Percentiles rank a stretch among this genome's conserved stretches.
These are phyloP conservation scores for Aspergillus phoenicis DNA, from an alignment of 2,329 filamentous ascomycete genomes.

Conservation along the genomic window DNA sequence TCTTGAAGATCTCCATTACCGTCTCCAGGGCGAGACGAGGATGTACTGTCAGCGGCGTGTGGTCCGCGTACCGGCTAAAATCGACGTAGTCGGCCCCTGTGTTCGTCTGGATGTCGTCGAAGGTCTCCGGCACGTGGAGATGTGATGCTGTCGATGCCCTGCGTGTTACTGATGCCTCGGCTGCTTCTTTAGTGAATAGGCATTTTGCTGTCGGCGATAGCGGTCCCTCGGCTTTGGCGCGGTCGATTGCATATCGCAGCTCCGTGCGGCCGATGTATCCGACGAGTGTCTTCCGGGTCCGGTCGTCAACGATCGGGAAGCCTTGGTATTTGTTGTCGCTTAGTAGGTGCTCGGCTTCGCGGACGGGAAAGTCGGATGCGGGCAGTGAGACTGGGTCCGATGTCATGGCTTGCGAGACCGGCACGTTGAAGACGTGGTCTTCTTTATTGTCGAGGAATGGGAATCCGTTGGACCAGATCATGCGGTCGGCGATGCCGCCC, in stretches of 20 bases:
- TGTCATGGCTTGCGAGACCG: slow-evolving; percentile 89
- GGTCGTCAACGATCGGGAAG: slow-evolving; percentile 85
- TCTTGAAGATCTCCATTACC: slow-evolving; percentile 98
- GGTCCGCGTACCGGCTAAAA: slow-evolving; percentile 84
- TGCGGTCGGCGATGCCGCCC: slow-evolving; percentile 93
- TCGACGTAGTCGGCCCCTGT: slow-evolving; percentile 66
- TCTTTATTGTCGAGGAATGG: slow-evolving; percentile 97
- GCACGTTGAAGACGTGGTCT: slow-evolving; percentile 93
- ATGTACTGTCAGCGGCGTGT: slow-evolving; percentile 86
- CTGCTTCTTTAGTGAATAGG: slow-evolving; percentile 65
- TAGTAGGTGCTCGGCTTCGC: slow-evolving; percentile 75
- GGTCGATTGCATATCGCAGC: slow-evolving; percentile 84
- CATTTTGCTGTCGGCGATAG: slow-evolving; percentile 72
- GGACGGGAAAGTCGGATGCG: slow-evolving; percentile 71
- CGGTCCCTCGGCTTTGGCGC: slow-evolving; percentile 68
- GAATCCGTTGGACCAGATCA: slow-evolving; percentile 99
- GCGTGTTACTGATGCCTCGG: slow-evolving; percentile 37
- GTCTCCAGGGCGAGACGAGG: slow-evolving; percentile 91
- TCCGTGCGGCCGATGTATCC: slow-evolving; percentile 95
- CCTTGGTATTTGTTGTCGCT: slow-evolving; percentile 82
- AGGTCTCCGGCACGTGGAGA: slow-evolving; percentile 51
- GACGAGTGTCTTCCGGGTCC: slow-evolving; percentile 69
- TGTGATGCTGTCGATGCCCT: slow-evolving; percentile 32
- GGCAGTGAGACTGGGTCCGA: slow-evolving; percentile 73
- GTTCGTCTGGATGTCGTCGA: slow-evolving; percentile 62